Conservation (phyloP, 371 early-diverging fungal species). For the Lichtheimia corymbifera region DNA sequence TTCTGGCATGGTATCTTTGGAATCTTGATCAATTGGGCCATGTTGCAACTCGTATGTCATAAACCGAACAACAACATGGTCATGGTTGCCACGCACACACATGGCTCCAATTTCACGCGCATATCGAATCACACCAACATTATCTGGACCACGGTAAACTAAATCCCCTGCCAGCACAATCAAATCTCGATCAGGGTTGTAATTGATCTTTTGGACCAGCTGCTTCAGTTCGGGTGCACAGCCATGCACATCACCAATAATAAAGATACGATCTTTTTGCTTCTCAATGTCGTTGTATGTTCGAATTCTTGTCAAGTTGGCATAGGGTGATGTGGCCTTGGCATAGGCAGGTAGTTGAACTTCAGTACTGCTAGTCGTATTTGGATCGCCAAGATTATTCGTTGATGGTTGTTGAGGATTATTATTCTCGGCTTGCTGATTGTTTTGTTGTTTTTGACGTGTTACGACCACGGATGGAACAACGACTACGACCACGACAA, state of each 20-base stretch:
- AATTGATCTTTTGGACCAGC: constrained; percentile 50
- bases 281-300: constrained; percentile 17
- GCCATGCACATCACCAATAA: constrained; percentile 79
- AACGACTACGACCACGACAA: constrained; percentile 34
- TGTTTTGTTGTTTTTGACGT: constrained; percentile 19
- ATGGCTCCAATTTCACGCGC: constrained; percentile 54
- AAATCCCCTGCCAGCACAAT: constrained; percentile 73
- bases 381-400: background rate
- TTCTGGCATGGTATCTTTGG: constrained; percentile 28
- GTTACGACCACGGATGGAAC: constrained; percentile 40
- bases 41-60: constrained; percentile 45
- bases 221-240: constrained; percentile 52
- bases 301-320: constrained; percentile 35
- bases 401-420: background rate
- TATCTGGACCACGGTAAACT: constrained; percentile 70
- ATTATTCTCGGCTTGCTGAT: background rate
- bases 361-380: no score
- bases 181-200: constrained; percentile 44
- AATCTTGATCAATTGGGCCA: constrained; percentile 30
- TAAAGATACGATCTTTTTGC: constrained; percentile 49
- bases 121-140: constrained; percentile 59
- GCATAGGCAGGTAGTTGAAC: constrained; percentile 10
- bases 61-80: constrained; percentile 69
- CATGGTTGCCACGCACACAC: constrained; percentile 81
- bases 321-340: constrained; percentile 38